phyloP scores from a whole-genome alignment of 257 asterid genomes.

The Solanum pennellii region DNA sequence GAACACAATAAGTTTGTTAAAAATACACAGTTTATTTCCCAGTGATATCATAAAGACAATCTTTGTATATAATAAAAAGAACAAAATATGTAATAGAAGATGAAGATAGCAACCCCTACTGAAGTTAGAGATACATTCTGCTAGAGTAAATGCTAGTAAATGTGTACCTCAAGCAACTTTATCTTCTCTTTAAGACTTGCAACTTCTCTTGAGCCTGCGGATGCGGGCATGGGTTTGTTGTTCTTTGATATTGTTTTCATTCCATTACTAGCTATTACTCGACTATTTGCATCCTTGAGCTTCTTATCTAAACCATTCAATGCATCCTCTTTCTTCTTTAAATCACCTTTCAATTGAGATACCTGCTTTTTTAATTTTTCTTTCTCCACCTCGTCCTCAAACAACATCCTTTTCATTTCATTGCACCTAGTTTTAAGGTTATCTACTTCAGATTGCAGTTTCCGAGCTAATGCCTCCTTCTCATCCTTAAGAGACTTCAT shows the following conservation, averaged over 20 bases:
- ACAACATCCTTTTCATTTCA: conserved; percentile 23
- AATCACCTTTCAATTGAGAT: conserved; percentile 29
- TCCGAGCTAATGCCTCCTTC: conserved; percentile 30
- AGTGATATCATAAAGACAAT: neutral
- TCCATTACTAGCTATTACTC: conserved; percentile 19
- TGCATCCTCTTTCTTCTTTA: conserved; percentile 57
- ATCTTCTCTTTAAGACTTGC: conserved; percentile 61
- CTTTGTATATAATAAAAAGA: neutral
- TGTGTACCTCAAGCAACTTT: conserved; percentile 69
- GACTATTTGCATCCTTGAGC: conserved; percentile 29
- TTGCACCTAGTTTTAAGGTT: conserved; percentile 31
- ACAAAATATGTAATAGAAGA: neutral
- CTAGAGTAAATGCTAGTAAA: neutral
- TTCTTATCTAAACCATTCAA: conserved; percentile 52
- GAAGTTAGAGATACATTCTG: neutral
- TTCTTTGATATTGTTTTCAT: conserved; percentile 18
- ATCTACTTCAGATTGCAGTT: conserved; percentile 38
- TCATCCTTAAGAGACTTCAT: conserved; percentile 37
- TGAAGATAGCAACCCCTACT: neutral
- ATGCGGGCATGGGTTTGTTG: conserved; percentile 6
- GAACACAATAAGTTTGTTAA: neutral
- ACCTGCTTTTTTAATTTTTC: conserved; percentile 54
- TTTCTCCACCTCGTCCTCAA: conserved; percentile 46
- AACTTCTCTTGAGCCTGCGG: conserved; percentile 41
- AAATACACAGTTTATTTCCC: neutral